Percentiles rank a stretch among this genome's conserved stretches.
Conservation (phyloP, 148 eudicot genomes). For the Amaranthus palmeri region DNA sequence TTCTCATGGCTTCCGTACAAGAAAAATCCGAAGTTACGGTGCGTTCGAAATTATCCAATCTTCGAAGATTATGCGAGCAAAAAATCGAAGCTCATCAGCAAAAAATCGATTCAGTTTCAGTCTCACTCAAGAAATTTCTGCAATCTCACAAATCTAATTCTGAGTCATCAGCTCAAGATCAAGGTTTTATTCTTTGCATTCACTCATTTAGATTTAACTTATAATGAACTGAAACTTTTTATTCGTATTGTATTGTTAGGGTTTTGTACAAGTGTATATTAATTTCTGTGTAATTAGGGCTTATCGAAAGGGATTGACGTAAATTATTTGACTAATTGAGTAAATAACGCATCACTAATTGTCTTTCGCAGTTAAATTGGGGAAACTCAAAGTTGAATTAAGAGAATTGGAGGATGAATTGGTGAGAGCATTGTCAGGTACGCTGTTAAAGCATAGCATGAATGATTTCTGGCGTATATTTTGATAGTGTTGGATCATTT, state of each 20-base stretch:
- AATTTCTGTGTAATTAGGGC: constrained; percentile 13
- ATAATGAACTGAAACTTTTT: background rate
- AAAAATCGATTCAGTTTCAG: constrained; percentile 22
- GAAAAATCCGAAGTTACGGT: constrained; percentile 22
- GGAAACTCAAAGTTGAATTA: constrained; percentile 65
- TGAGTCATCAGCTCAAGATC: constrained; percentile 34
- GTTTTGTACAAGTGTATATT: constrained; percentile 4
- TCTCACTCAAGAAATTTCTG: constrained; percentile 31
- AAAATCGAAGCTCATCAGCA: constrained; percentile 51
- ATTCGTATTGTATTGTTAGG: background rate
- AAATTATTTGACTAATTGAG: background rate
- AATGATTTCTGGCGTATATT: background rate
- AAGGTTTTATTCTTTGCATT: constrained; percentile 29
- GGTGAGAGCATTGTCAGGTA: constrained; percentile 80
- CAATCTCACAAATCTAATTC: constrained; percentile 35
- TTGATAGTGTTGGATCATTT: background rate
- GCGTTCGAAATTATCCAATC: constrained; percentile 44
- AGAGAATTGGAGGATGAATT: constrained; percentile 66
- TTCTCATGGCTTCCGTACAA: constrained; percentile 9
- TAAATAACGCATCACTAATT: background rate
- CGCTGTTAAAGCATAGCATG: background rate
- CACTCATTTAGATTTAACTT: background rate
- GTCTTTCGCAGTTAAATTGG: constrained; percentile 43
- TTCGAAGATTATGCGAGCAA: constrained; percentile 40
- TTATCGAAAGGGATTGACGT: background rate